Evolutionary conservation across 2,329 filamentous ascomycete genomes (phyloP).

Genomic region (Aureobasidium sp.): DNA sequence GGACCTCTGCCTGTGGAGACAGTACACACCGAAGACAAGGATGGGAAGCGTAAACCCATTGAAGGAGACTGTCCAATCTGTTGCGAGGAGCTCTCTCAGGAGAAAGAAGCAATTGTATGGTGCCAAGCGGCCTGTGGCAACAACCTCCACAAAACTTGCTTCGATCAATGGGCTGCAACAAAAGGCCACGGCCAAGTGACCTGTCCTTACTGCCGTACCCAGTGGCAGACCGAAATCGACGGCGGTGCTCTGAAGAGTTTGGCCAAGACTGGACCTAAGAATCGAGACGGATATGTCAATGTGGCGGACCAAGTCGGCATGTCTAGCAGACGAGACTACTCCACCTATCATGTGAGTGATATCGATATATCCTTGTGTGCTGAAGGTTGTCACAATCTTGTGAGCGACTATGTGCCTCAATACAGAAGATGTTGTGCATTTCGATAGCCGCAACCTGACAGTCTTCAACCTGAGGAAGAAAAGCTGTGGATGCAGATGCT

Average conservation of each 20-base stretch:
- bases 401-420: too few species aligned
- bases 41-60: constrained; percentile 48
- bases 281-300: constrained; percentile 26
- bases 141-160: constrained; percentile 51
- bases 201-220: constrained; percentile 25
- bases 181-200: constrained; percentile 20
- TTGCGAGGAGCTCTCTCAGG: constrained; percentile 25
- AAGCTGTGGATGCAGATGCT: constrained; percentile 9
- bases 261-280: constrained; percentile 18
- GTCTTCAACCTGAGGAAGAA: background rate
- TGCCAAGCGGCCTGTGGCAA: constrained; percentile 55
- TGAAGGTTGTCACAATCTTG: too few species aligned
- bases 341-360: constrained; percentile 20
- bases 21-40: constrained; percentile 23
- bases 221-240: constrained; percentile 20
- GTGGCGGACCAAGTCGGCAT: constrained; percentile 24
- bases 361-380: background rate
- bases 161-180: constrained; percentile 42
- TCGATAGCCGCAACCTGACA: too few species aligned
- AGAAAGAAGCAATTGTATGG: constrained; percentile 40
- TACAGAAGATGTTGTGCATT: too few species aligned
- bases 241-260: constrained; percentile 18
- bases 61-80: constrained; percentile 59
- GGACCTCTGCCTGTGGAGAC: constrained; percentile 39
- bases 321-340: constrained; percentile 21